Evolutionary conservation across 257 asterid species (phyloP).

Genomic region (Ilex aquifolium): DNA sequence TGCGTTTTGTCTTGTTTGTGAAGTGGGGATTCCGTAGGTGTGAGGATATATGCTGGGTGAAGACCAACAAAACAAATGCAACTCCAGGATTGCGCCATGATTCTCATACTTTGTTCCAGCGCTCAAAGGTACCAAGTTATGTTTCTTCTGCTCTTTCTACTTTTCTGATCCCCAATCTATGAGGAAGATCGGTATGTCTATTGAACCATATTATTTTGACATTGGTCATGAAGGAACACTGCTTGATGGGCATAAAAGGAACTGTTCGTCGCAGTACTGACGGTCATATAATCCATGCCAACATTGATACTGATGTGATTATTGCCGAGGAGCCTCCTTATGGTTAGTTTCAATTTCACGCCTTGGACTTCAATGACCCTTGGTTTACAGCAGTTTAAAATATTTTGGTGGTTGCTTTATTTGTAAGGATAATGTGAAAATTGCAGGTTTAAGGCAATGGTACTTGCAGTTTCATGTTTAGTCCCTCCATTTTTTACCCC

Average conservation of each 20-base stretch:
- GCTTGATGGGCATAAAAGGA: conserved; percentile 97
- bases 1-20: conserved; percentile 13
- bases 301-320: conserved; percentile 97
- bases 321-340: conserved; percentile 99
- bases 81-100: conserved; percentile 97
- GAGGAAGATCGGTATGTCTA: not conserved
- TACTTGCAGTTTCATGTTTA: too few species aligned
- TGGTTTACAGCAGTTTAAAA: too few species aligned
- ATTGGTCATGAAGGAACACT: conserved; percentile 68
- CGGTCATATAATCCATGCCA: conserved; percentile 98
- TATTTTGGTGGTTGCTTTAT: too few species aligned
- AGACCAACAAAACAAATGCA: conserved; percentile 87
- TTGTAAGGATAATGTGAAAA: too few species aligned
- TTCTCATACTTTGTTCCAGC: conserved; percentile 91
- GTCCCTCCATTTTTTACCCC: too few species aligned
- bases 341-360: conserved; percentile 36
- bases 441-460: too few species aligned
- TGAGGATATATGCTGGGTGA: conserved; percentile 99
- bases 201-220: conserved; percentile 14
- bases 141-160: not conserved
- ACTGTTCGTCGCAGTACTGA: conserved; percentile 98
- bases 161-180: not conserved
- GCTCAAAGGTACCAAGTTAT: conserved; percentile 61
- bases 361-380: too few species aligned
- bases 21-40: conserved; percentile 99